A percentile compares a stretch with the other conserved stretches of the same genome.
These are phyloP conservation scores for Coelastrella sp. DNA, from an alignment of 139 green algal genomes.

Conservation along the genomic window DNA sequence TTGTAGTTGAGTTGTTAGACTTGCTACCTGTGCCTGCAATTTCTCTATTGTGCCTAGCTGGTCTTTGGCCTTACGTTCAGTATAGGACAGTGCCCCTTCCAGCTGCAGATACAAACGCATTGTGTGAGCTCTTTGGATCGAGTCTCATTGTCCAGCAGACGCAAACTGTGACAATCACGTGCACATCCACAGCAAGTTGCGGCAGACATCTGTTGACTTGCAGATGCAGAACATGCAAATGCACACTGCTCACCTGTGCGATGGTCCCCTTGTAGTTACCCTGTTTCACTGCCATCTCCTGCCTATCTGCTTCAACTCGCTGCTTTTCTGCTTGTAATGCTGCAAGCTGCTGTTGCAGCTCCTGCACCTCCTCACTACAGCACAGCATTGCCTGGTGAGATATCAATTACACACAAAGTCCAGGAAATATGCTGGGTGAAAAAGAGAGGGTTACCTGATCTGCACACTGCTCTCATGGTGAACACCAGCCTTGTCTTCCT, in stretches of 20 bases:
- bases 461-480: no score
- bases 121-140: background rate
- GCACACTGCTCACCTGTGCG: conserved; percentile 24
- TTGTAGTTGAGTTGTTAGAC: conserved; percentile 6
- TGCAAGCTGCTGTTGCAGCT: conserved; percentile 41
- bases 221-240: no score
- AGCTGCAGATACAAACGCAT: conserved; percentile 23
- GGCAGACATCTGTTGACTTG: no score
- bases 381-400: no score
- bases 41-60: conserved; percentile 12
- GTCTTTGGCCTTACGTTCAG: conserved; percentile 44
- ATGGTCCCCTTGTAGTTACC: conserved; percentile 41
- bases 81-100: conserved; percentile 31
- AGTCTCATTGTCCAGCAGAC: no score
- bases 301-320: conserved; percentile 37
- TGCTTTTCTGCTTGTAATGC: conserved; percentile 38
- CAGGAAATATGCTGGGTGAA: no score
- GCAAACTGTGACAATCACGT: no score
- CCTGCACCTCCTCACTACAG: no score
- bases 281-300: conserved; percentile 42
- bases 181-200: no score
- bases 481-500: no score
- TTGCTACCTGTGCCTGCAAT: conserved; percentile 19
- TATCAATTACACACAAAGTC: no score
- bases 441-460: no score